These are phyloP conservation scores for Phytophthora niederhauseri DNA, from an alignment of 352 stramenopile species.

Conservation along the genomic window DNA sequence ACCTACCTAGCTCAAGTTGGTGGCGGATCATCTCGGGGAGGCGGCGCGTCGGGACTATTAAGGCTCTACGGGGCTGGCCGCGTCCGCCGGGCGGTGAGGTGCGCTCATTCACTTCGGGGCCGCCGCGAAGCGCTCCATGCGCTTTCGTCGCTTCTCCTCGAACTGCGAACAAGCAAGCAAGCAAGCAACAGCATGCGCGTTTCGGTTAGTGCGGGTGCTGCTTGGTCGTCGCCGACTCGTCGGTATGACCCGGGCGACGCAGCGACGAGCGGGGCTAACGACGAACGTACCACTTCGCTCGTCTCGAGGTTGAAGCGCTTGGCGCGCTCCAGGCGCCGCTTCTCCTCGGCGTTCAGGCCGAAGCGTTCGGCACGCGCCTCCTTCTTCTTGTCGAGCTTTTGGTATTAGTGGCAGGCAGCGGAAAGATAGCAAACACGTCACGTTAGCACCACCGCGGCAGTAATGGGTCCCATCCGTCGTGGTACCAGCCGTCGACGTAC, in stretches of 20 bases:
- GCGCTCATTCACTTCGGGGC: conserved; percentile 29
- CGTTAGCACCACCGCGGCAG: conserved; percentile 9
- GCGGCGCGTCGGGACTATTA: conserved; percentile 15
- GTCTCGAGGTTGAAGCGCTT: conserved; percentile 88
- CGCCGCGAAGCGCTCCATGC: conserved; percentile 64
- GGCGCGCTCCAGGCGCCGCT: conserved; percentile 79
- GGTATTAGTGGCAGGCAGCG: neutral
- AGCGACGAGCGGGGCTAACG: conserved; percentile 4
- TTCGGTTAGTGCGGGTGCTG: conserved; percentile 4
- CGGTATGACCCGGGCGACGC: conserved; percentile 1
- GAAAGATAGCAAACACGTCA: conserved; percentile 8
- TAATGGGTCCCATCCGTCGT: conserved; percentile 13
- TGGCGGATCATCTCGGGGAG: conserved; percentile 2
- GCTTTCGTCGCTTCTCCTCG: conserved; percentile 80
- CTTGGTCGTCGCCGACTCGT: neutral
- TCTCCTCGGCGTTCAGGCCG: conserved; percentile 81
- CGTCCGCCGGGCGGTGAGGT: neutral
- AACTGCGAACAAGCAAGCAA: conserved; percentile 39
- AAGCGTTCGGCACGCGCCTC: conserved; percentile 79
- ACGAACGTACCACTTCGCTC: conserved; percentile 65
- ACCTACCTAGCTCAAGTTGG: neutral
- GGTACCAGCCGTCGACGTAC: conserved; percentile 34
- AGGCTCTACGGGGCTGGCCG: conserved; percentile 25
- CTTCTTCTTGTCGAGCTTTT: conserved; percentile 85
- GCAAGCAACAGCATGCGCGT: neutral